Percentiles rank a stretch among this genome's conserved stretches.
phyloP scores from a whole-genome alignment of 805 yeast genomes.

The Tetrapisispora fleetii region DNA sequence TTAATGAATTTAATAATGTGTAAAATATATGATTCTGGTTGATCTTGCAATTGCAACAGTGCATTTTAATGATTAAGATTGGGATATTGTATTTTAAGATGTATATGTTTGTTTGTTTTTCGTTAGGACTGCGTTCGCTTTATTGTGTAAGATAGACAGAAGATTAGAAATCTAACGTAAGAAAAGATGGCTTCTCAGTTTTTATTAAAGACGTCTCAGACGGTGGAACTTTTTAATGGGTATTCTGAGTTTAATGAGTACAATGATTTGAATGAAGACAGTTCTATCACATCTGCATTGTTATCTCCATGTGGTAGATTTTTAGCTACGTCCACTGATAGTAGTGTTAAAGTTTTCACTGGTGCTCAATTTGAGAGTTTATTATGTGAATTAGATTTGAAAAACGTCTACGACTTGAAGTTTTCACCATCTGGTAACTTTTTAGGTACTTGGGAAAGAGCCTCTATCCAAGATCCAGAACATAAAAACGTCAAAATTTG shows the following conservation, averaged over 20 bases:
- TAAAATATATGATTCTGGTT: too few relatives aligned
- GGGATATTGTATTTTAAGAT: too few relatives aligned
- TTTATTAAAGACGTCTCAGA: slow-evolving; percentile 27
- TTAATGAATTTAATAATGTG: too few relatives aligned
- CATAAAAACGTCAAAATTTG: slow-evolving; percentile 73
- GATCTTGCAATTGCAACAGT: too few relatives aligned
- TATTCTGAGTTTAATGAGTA: slow-evolving; percentile 25
- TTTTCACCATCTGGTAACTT: slow-evolving; percentile 85
- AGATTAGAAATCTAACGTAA: background rate
- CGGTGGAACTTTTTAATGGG: slow-evolving; percentile 29
- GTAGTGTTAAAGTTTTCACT: slow-evolving; percentile 19
- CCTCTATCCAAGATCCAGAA: slow-evolving; percentile 61
- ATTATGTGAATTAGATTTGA: slow-evolving; percentile 28
- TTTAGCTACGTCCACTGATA: slow-evolving; percentile 25
- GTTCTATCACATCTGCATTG: slow-evolving; percentile 19
- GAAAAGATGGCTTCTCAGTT: slow-evolving; percentile 27
- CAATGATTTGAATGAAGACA: slow-evolving; percentile 14
- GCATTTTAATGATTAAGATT: too few relatives aligned
- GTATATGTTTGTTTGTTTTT: too few relatives aligned
- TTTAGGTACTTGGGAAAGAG: slow-evolving; percentile 84
- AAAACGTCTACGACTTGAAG: slow-evolving; percentile 69
- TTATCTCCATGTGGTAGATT: slow-evolving; percentile 30
- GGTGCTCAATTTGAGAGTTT: slow-evolving; percentile 21
- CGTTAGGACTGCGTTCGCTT: too few relatives aligned
- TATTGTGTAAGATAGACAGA: too few relatives aligned